These are phyloP conservation scores for Coccomyxa subellipsoidea DNA, from an alignment of 163 green algal species.

Conservation along the genomic window DNA sequence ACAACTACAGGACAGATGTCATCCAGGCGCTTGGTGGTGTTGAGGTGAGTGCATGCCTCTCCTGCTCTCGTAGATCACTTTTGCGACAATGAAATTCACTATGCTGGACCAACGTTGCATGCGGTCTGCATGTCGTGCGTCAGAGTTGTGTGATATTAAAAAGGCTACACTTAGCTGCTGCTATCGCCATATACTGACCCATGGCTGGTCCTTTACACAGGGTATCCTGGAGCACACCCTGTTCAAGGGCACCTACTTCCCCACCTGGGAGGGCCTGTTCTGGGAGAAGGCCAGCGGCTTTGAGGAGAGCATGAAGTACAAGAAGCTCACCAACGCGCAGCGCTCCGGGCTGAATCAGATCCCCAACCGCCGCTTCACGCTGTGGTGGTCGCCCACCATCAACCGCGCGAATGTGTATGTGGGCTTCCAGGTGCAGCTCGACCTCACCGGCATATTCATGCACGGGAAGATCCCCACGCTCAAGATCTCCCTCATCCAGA, in stretches of 20 bases:
- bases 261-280: slow-evolving; percentile 99
- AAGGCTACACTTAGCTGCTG: too few species aligned
- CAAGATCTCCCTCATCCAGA: slow-evolving; percentile 99
- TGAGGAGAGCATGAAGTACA: slow-evolving; percentile 97
- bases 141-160: too few species aligned
- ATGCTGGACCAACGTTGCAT: too few species aligned
- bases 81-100: not conserved
- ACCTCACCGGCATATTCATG: slow-evolving; percentile 99
- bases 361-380: slow-evolving; percentile 98
- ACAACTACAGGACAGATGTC: slow-evolving; percentile 98
- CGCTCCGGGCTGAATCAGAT: slow-evolving; percentile 98
- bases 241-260: slow-evolving; percentile 99
- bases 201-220: slow-evolving; percentile 3
- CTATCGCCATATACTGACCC: too few species aligned
- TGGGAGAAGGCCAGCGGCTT: slow-evolving; percentile 95
- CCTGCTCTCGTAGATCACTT: not conserved
- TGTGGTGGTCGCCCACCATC: slow-evolving; percentile 99
- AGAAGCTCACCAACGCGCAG: slow-evolving; percentile 99
- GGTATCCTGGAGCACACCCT: slow-evolving; percentile 99
- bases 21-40: slow-evolving; percentile 97
- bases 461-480: slow-evolving; percentile 99
- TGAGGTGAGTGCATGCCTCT: slow-evolving; percentile 47
- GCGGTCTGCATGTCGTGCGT: too few species aligned
- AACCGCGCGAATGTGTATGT: slow-evolving; percentile 99
- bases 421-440: slow-evolving; percentile 99